Conservation (phyloP, 2,329 filamentous ascomycete genomes). For the Neurospora sp. region DNA sequence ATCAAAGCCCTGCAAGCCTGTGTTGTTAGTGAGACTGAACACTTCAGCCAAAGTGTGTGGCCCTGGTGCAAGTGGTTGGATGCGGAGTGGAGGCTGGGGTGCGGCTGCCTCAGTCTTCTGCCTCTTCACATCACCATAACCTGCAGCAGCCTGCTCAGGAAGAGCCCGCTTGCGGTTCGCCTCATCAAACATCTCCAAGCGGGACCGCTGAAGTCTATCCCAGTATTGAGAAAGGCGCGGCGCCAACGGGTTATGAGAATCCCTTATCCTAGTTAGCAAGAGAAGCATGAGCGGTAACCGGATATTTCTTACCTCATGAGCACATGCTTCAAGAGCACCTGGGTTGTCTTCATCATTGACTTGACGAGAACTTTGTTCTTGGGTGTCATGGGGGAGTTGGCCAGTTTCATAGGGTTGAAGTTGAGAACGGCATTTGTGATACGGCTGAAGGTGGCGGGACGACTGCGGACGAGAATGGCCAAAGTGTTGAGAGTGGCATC, state of each 20-base stretch:
- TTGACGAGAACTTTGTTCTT: conserved; percentile 73
- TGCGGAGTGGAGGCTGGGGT: conserved; percentile 34
- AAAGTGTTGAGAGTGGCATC: conserved; percentile 88
- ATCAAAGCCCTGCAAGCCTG: conserved; percentile 68
- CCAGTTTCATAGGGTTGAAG: conserved; percentile 84
- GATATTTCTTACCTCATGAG: conserved; percentile 53
- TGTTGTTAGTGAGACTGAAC: conserved; percentile 73
- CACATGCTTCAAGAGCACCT: conserved; percentile 73
- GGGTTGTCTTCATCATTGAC: conserved; percentile 90
- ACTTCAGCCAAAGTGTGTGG: conserved; percentile 72
- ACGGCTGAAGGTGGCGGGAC: conserved; percentile 72
- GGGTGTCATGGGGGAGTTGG: conserved; percentile 65
- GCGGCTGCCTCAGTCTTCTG: conserved; percentile 53
- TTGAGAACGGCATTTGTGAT: conserved; percentile 77
- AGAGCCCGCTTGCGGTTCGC: conserved; percentile 65
- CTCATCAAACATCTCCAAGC: conserved; percentile 72
- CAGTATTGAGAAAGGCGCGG: conserved; percentile 79
- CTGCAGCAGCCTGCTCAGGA: conserved; percentile 57
- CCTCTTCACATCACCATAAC: conserved; percentile 73
- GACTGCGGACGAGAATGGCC: conserved; percentile 69
- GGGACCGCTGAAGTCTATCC: conserved; percentile 69
- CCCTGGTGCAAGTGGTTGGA: conserved; percentile 64
- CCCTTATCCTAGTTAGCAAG: conserved; percentile 39
- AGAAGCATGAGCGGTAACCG: background rate
- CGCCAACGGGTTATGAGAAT: conserved; percentile 66